Percentiles rank a stretch among this genome's conserved stretches.
These are phyloP conservation scores for Carex pumila DNA, from an alignment of 176 grass and related monocot species.

Conservation along the genomic window DNA sequence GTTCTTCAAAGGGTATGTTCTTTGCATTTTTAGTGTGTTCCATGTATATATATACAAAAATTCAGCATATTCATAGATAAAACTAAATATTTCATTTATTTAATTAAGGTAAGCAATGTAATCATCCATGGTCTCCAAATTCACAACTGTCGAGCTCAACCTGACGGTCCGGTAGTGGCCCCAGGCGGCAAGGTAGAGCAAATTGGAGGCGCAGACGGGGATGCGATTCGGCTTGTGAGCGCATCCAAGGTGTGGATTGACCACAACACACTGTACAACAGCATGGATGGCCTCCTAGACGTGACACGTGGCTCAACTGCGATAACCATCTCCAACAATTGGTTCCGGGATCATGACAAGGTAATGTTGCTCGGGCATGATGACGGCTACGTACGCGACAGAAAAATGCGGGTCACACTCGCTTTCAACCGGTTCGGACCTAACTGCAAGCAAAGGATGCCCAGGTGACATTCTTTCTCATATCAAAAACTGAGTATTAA, in stretches of 20 bases:
- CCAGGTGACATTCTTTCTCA: conserved; percentile 26
- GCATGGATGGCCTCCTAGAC: conserved; percentile 68
- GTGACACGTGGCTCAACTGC: conserved; percentile 57
- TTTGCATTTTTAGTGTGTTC: neutral
- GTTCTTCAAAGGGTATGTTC: conserved; percentile 37
- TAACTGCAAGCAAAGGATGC: conserved; percentile 80
- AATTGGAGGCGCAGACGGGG: conserved; percentile 34
- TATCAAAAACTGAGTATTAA: neutral
- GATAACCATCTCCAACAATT: conserved; percentile 85
- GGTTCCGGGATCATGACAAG: conserved; percentile 87
- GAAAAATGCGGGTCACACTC: conserved; percentile 68
- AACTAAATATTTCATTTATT: neutral
- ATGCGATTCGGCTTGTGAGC: conserved; percentile 50
- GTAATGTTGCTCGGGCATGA: conserved; percentile 87
- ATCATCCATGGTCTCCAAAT: conserved; percentile 73
- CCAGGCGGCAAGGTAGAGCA: conserved; percentile 29
- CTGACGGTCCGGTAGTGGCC: neutral
- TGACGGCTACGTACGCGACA: conserved; percentile 37
- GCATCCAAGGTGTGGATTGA: conserved; percentile 77
- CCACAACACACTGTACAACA: conserved; percentile 60
- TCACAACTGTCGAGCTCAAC: conserved; percentile 33
- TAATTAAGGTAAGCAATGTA: conserved; percentile 34
- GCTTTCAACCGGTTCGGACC: conserved; percentile 79
- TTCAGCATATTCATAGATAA: neutral
- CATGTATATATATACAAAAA: neutral